These are phyloP conservation scores for Orbilia ellipsospora DNA, from an alignment of 2,329 filamentous ascomycete genomes.

Conservation along the genomic window DNA sequence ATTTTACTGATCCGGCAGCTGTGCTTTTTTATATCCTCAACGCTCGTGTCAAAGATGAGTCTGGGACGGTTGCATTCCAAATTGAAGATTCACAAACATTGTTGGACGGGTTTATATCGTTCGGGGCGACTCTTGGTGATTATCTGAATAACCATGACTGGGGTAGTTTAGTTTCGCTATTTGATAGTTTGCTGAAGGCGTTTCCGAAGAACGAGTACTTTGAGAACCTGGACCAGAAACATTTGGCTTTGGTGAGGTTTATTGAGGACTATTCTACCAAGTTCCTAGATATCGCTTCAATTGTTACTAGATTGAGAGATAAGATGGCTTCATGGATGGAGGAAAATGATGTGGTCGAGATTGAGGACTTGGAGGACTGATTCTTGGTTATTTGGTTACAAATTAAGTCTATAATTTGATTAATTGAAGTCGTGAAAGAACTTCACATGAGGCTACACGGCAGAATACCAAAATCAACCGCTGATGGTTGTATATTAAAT, in stretches of 20 bases:
- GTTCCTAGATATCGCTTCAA: not conserved
- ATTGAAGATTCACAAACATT: not conserved
- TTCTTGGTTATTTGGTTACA: not conserved
- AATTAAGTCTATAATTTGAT: not conserved
- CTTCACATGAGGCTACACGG: too few species aligned
- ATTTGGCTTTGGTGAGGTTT: constrained; percentile 5
- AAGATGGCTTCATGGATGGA: constrained; percentile 4
- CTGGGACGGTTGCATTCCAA: not conserved
- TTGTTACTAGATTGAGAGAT: not conserved
- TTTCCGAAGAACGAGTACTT: not conserved
- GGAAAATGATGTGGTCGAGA: not conserved
- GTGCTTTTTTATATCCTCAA: constrained; percentile 3
- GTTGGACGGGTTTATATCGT: not conserved
- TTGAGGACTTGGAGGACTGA: not conserved
- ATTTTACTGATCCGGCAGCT: not conserved
- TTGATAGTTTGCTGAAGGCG: not conserved
- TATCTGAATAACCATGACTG: constrained; percentile 19
- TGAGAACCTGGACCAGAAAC: not conserved
- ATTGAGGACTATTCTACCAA: constrained; percentile 3
- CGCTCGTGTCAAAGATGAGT: not conserved
- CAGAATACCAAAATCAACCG: not conserved
- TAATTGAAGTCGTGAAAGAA: too few species aligned
- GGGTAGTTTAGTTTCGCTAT: constrained; percentile 5
- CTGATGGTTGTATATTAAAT: not conserved
- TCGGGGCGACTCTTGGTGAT: not conserved